phyloP scores from a whole-genome alignment of 306 rosid genomes.

The Erythrophleum fordii region DNA sequence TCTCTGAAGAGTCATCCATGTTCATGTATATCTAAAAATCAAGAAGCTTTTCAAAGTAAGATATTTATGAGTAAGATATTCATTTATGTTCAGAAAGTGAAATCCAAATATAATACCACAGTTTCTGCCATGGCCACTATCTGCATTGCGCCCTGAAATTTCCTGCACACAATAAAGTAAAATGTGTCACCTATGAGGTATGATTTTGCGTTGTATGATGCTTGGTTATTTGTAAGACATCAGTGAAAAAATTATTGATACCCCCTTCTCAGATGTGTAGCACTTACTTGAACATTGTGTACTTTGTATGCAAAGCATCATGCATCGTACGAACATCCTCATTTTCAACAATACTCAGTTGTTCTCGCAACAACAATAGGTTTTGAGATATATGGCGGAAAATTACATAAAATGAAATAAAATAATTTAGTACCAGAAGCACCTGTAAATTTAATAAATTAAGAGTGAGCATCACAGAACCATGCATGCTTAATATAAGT shows the following conservation, averaged over 20 bases:
- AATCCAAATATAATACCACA: conserved; percentile 57
- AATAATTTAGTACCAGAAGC: conserved; percentile 79
- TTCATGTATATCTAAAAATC: conserved; percentile 73
- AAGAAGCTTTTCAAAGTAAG: conserved; percentile 28
- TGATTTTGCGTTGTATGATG: conserved; percentile 7
- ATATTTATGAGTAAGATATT: not conserved
- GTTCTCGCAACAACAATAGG: conserved; percentile 70
- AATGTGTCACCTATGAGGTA: conserved; percentile 25
- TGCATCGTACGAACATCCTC: conserved; percentile 83
- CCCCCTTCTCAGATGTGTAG: conserved; percentile 3
- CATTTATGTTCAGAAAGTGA: conserved; percentile 25
- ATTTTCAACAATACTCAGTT: conserved; percentile 67
- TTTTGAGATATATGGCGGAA: conserved; percentile 90
- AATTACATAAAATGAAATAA: conserved; percentile 78
- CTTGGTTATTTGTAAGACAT: not conserved
- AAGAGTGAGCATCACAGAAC: conserved; percentile 39
- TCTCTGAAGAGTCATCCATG: conserved; percentile 71
- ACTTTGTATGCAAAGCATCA: conserved; percentile 81
- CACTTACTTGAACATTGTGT: conserved; percentile 90
- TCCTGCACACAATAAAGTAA: conserved; percentile 56
- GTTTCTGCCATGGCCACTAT: conserved; percentile 89
- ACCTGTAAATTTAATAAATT: conserved; percentile 58
- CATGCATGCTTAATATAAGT: not conserved
- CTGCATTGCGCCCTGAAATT: conserved; percentile 97
- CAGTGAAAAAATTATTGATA: conserved; percentile 12